A percentile compares a stretch with the other conserved stretches of the same genome.
Conservation (phyloP, 1,284 basidiomycete species). For the Inonotus obliquus region DNA sequence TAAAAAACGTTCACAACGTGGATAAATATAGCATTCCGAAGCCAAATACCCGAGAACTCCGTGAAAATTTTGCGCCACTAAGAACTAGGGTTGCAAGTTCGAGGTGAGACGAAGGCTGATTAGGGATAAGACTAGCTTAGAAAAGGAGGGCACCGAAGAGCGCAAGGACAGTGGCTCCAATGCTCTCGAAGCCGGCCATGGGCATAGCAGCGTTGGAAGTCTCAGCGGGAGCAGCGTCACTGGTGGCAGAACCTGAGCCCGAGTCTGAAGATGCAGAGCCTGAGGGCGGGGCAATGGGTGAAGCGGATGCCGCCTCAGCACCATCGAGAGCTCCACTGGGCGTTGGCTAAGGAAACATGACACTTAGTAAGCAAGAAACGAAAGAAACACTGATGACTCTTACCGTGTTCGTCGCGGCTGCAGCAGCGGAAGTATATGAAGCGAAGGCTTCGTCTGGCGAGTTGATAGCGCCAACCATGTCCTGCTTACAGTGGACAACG, state of each 20-base stretch:
- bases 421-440: slow-evolving; percentile 7
- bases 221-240: not conserved
- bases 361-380: not conserved
- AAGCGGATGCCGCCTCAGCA: slow-evolving; percentile 12
- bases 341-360: not conserved
- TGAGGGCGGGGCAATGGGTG: not conserved
- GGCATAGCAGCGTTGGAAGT: not conserved
- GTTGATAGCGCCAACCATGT: slow-evolving; percentile 21
- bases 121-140: not conserved
- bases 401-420: slow-evolving; percentile 5
- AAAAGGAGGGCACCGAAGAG: slow-evolving; percentile 12
- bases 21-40: not conserved
- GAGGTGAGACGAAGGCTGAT: not conserved
- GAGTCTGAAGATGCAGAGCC: not conserved
- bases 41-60: not conserved
- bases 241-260: not conserved
- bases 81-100: not conserved
- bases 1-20: not conserved
- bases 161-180: slow-evolving; percentile 8
- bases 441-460: not conserved
- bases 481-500: slow-evolving; percentile 15
- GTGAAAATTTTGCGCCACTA: not conserved
- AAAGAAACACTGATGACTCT: not conserved
- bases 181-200: slow-evolving; percentile 6
- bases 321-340: slow-evolving; percentile 3